phyloP scores from a whole-genome alignment of 2,329 filamentous ascomycete species.

The Fonsecaea monophora region DNA sequence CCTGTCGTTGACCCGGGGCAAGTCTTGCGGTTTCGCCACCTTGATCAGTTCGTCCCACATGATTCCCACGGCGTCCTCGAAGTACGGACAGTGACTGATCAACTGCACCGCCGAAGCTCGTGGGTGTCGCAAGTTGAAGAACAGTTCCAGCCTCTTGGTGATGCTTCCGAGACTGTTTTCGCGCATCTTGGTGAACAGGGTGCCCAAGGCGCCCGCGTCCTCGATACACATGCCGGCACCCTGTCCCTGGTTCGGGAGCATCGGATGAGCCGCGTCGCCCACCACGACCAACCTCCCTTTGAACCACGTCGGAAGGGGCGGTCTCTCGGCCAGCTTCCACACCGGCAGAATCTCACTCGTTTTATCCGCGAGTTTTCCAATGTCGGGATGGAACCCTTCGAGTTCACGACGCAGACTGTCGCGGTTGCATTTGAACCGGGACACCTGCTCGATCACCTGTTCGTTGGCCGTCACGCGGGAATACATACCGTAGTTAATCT shows the following conservation, averaged over 20 bases:
- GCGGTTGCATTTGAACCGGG: constrained; percentile 4
- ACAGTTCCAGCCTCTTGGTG: neutral
- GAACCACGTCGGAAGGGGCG: constrained; percentile 4
- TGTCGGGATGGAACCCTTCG: constrained; percentile 3
- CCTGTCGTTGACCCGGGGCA: neutral
- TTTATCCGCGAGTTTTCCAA: constrained; percentile 1
- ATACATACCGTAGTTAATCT: constrained; percentile 2
- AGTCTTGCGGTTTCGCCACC: neutral
- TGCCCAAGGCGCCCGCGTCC: neutral
- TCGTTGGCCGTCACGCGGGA: neutral
- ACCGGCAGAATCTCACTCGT: neutral
- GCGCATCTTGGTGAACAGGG: neutral
- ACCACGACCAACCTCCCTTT: constrained; percentile 4
- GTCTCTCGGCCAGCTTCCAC: constrained; percentile 8
- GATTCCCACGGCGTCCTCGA: neutral
- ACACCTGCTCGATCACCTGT: constrained; percentile 3
- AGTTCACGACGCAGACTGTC: constrained; percentile 3
- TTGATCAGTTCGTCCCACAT: neutral
- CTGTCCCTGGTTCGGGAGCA: constrained; percentile 8
- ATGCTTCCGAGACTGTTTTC: neutral
- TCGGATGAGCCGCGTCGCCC: constrained; percentile 8
- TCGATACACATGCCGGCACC: constrained; percentile 11
- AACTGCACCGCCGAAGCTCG: neutral
- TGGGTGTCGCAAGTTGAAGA: neutral
- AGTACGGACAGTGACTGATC: neutral